These are phyloP conservation scores for Bacidia gigantensis DNA, from an alignment of 495 filamentous ascomycete genomes.

Conservation along the genomic window DNA sequence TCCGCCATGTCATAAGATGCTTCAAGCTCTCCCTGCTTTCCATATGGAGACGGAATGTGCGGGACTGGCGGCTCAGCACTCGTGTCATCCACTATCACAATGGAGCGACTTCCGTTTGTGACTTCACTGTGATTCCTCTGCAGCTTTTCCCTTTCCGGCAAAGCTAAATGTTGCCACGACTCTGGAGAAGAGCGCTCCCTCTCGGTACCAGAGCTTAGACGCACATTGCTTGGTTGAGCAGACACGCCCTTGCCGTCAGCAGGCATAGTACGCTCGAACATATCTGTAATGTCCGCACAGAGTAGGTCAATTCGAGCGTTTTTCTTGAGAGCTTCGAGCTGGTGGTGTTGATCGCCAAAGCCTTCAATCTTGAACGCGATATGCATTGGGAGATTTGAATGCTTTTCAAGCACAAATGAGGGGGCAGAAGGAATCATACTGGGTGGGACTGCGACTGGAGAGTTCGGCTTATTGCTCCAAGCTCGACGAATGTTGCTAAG, in stretches of 20 bases:
- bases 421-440: conserved; percentile 7
- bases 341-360: conserved; percentile 31
- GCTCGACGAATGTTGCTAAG: conserved; percentile 79
- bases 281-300: conserved; percentile 58
- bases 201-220: conserved; percentile 12
- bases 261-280: conserved; percentile 33
- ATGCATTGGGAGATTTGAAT: conserved; percentile 33
- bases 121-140: conserved; percentile 42
- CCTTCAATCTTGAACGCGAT: conserved; percentile 33
- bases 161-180: conserved; percentile 9
- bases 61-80: conserved; percentile 17
- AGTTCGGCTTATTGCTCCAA: conserved; percentile 51
- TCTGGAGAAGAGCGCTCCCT: conserved; percentile 13
- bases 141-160: conserved; percentile 15
- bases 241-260: conserved; percentile 5
- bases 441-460: conserved; percentile 28
- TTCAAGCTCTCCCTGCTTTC: conserved; percentile 6
- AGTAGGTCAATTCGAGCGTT: conserved; percentile 56
- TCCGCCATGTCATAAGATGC: not conserved
- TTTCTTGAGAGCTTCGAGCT: conserved; percentile 24
- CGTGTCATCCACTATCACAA: conserved; percentile 69
- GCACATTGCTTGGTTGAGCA: conserved; percentile 8
- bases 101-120: conserved; percentile 69
- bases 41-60: conserved; percentile 7
- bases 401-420: conserved; percentile 21